These are phyloP conservation scores for Colletotrichum shisoi DNA, from an alignment of 2,329 filamentous ascomycete genomes.

Conservation along the genomic window DNA sequence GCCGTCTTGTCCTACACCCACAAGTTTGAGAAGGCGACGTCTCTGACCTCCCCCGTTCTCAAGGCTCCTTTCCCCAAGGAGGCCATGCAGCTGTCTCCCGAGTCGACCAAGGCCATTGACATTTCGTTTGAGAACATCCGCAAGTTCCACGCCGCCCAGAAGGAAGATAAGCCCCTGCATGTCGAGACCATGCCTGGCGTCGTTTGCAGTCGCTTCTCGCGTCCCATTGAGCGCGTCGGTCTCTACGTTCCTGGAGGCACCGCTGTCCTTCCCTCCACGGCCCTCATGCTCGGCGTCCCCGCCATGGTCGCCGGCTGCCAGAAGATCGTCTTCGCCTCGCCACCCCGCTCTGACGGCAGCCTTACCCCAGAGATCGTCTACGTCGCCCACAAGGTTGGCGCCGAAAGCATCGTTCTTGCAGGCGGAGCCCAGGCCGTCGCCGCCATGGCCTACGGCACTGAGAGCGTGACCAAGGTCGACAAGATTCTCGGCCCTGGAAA, in stretches of 20 bases:
- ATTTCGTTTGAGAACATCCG: constrained; percentile 92
- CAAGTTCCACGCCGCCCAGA: constrained; percentile 91
- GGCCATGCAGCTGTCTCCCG: constrained; percentile 79
- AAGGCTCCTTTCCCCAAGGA: constrained; percentile 85
- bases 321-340: constrained; percentile 92
- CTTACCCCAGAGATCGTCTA: constrained; percentile 98
- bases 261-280: constrained; percentile 94
- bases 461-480: constrained; percentile 94
- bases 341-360: constrained; percentile 86
- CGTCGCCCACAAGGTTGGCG: constrained; percentile 93
- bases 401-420: constrained; percentile 93
- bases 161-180: constrained; percentile 78
- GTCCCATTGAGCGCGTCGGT: constrained; percentile 94
- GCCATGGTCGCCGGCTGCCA: constrained; percentile 97
- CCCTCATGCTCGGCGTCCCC: constrained; percentile 96
- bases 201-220: constrained; percentile 88
- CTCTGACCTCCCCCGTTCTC: constrained; percentile 85
- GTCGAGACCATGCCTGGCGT: constrained; percentile 99
- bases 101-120: constrained; percentile 93
- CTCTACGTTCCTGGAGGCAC: constrained; percentile 96
- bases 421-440: constrained; percentile 95
- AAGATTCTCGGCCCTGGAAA: constrained; percentile 98
- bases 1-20: constrained; percentile 92
- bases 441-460: constrained; percentile 95
- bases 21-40: constrained; percentile 97